Percentiles rank a stretch among this genome's conserved stretches.
Evolutionary conservation across 805 yeast genomes (phyloP).

Genomic region (Zygosaccharomyces lentus): DNA sequence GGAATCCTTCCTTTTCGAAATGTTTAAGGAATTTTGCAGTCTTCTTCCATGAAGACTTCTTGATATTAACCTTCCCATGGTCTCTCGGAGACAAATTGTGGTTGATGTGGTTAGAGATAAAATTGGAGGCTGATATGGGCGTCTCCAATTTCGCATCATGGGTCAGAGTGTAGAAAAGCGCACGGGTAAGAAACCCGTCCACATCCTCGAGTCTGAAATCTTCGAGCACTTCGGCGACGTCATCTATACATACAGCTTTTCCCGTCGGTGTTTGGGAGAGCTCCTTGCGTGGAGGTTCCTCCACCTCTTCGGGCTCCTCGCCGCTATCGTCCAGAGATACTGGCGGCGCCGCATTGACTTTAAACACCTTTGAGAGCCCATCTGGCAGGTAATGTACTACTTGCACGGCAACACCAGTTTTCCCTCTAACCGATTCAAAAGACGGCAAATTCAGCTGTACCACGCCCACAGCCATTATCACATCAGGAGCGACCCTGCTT

Average conservation of each 20-base stretch:
- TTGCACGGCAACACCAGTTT: slow-evolving; percentile 74
- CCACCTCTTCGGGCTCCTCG: slow-evolving; percentile 6
- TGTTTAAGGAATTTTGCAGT: slow-evolving; percentile 78
- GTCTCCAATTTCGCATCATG: slow-evolving; percentile 46
- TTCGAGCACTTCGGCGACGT: slow-evolving; percentile 38
- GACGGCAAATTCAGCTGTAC: slow-evolving; percentile 48
- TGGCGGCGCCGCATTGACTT: slow-evolving; percentile 45
- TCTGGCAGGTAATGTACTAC: slow-evolving; percentile 68
- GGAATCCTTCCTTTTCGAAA: slow-evolving; percentile 70
- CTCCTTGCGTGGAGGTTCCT: slow-evolving; percentile 8
- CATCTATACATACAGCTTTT: slow-evolving; percentile 16
- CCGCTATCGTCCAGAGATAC: slow-evolving; percentile 15
- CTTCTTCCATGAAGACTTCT: slow-evolving; percentile 86
- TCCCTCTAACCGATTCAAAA: slow-evolving; percentile 49
- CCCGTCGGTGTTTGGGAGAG: slow-evolving; percentile 13
- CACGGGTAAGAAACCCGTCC: slow-evolving; percentile 68
- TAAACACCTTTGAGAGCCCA: slow-evolving; percentile 50
- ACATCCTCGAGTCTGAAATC: slow-evolving; percentile 56
- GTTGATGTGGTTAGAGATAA: slow-evolving; percentile 66
- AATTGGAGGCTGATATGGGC: slow-evolving; percentile 70
- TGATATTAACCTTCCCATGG: slow-evolving; percentile 50
- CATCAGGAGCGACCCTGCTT: slow-evolving; percentile 52
- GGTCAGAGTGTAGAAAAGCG: slow-evolving; percentile 66
- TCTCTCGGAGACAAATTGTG: slow-evolving; percentile 72
- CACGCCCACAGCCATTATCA: slow-evolving; percentile 67